Percentiles rank a stretch among this genome's conserved stretches.
Evolutionary conservation across 441 rosid genomes (phyloP).

Genomic region (Erodium texanum): DNA sequence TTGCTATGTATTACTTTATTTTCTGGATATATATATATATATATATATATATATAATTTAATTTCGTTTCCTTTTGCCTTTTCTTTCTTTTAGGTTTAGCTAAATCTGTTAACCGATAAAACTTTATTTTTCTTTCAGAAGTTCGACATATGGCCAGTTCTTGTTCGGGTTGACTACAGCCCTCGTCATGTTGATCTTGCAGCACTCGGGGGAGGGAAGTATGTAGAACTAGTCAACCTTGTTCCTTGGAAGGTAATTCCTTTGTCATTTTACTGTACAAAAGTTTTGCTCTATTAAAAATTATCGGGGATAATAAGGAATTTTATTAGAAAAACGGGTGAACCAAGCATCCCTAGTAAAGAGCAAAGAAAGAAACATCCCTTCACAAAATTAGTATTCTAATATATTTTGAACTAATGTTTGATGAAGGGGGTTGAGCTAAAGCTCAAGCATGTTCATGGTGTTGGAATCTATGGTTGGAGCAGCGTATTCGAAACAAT

Average conservation of each 20-base stretch:
- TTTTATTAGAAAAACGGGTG: too few species aligned
- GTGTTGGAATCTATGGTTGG: constrained; percentile 93
- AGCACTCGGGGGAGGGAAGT: constrained; percentile 83
- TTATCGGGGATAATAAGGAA: too few species aligned
- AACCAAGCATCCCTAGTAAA: too few species aligned
- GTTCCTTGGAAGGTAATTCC: constrained; percentile 89
- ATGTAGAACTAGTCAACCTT: constrained; percentile 87
- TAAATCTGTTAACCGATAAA: constrained; percentile 27
- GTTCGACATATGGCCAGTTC: constrained; percentile 77
- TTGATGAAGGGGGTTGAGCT: constrained; percentile 83
- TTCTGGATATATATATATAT: too few species aligned
- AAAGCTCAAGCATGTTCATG: constrained; percentile 85
- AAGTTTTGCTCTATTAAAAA: constrained; percentile 1
- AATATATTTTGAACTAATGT: constrained; percentile 20
- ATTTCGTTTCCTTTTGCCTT: constrained; percentile 4
- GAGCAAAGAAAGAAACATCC: too few species aligned
- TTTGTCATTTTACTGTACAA: constrained; percentile 7
- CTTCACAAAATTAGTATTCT: too few species aligned
- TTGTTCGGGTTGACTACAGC: constrained; percentile 84
- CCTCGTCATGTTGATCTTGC: constrained; percentile 83
- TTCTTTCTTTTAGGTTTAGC: constrained; percentile 14
- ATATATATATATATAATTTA: too few species aligned
- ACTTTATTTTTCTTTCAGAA: constrained; percentile 47
- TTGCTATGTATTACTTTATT: too few species aligned
- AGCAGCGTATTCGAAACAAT: constrained; percentile 75